A percentile compares a stretch with the other conserved stretches of the same genome.
Conservation (phyloP, 1,139 yeast species). For the Taphrina sp. region DNA sequence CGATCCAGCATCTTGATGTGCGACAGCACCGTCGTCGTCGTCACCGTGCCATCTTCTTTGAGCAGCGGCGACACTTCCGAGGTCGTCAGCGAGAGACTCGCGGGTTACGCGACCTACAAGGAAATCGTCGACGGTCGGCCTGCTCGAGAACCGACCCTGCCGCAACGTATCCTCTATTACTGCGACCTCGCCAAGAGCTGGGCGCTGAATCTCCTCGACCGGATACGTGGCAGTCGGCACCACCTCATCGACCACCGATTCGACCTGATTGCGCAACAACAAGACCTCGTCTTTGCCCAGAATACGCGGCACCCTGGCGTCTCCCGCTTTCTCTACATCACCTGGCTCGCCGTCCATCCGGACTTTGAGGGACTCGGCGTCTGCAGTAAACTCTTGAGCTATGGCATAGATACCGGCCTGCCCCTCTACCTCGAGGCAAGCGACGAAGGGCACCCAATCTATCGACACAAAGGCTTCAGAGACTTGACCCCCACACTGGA, state of each 20-base stretch:
- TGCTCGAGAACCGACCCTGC: too few relatives aligned
- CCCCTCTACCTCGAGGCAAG: neutral
- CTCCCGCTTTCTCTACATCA: neutral
- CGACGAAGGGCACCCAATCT: neutral
- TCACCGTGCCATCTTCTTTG: too few relatives aligned
- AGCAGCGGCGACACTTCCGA: neutral
- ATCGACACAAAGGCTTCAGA: neutral
- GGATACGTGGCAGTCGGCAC: too few relatives aligned
- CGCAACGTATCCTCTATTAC: too few relatives aligned
- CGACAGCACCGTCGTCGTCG: neutral
- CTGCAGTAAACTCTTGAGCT: neutral
- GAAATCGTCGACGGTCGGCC: too few relatives aligned
- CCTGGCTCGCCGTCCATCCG: neutral
- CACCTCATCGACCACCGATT: neutral
- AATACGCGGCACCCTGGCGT: neutral
- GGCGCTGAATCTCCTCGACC: too few relatives aligned
- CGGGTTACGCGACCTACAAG: neutral
- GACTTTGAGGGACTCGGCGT: neutral
- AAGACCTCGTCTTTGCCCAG: neutral
- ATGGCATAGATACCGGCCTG: neutral
- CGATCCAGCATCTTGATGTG: neutral
- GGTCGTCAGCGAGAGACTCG: neutral
- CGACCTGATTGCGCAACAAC: neutral
- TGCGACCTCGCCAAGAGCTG: too few relatives aligned
- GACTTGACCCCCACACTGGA: neutral